phyloP scores from a whole-genome alignment of 305 asterid species.

The Fraxinus albicans region DNA sequence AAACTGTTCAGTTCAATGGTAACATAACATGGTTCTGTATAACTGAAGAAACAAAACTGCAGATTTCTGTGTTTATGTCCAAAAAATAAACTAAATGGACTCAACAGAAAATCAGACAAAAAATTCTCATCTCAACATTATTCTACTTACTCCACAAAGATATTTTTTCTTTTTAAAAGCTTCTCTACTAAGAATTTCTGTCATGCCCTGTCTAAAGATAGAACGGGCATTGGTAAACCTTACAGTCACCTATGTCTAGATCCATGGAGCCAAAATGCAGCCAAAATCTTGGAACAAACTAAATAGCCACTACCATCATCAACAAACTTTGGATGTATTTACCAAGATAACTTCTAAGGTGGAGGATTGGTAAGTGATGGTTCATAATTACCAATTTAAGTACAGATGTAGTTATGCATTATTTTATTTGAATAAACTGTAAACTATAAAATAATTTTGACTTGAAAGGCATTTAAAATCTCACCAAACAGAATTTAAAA shows the following conservation, averaged over 20 bases:
- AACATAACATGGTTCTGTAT: slow-evolving; percentile 1
- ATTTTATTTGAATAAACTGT: background rate
- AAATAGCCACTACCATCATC: background rate
- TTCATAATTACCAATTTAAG: background rate
- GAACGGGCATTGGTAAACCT: background rate
- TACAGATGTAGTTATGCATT: background rate
- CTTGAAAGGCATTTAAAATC: slow-evolving; percentile 22
- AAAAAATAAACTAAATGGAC: background rate
- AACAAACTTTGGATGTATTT: background rate
- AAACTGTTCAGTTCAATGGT: background rate
- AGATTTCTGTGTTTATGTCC: background rate
- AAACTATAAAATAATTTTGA: background rate
- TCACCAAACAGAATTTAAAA: slow-evolving; percentile 64
- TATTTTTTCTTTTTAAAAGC: background rate
- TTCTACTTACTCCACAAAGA: background rate
- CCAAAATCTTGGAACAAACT: background rate
- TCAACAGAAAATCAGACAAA: background rate
- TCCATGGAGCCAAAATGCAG: background rate
- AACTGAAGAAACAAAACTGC: background rate
- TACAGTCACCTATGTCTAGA: background rate
- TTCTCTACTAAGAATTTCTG: background rate
- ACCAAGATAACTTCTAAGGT: background rate
- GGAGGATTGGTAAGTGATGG: background rate
- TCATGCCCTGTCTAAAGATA: background rate
- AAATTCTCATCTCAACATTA: background rate